A percentile compares a stretch with the other conserved stretches of the same genome.
Conservation (phyloP, 1,284 basidiomycete species). For the Exobasidium cylindrosporum region DNA sequence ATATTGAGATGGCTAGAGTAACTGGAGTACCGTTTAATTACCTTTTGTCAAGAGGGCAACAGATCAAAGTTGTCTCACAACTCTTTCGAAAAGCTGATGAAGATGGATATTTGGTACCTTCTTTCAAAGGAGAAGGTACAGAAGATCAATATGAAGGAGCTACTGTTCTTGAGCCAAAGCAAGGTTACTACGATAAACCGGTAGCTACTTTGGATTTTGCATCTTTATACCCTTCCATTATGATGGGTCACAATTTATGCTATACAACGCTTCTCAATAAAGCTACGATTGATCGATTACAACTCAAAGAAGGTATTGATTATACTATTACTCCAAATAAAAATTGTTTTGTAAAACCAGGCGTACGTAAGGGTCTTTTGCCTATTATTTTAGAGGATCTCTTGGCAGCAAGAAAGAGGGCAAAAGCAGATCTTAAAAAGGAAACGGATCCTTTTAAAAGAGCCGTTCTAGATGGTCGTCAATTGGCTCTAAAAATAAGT, state of each 20-base stretch:
- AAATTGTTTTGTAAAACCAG: slow-evolving; percentile 50
- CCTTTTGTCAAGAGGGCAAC: slow-evolving; percentile 52
- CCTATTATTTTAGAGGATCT: slow-evolving; percentile 51
- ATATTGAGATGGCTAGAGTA: slow-evolving; percentile 54
- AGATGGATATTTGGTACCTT: slow-evolving; percentile 52
- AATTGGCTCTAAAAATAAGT: slow-evolving; percentile 53
- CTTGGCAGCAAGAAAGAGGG: slow-evolving; percentile 50
- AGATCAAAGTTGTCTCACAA: slow-evolving; percentile 55
- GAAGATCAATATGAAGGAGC: slow-evolving; percentile 55
- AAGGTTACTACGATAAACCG: slow-evolving; percentile 54
- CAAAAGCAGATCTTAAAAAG: slow-evolving; percentile 54
- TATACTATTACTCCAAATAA: slow-evolving; percentile 54
- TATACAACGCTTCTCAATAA: slow-evolving; percentile 53
- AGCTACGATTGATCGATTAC: slow-evolving; percentile 49
- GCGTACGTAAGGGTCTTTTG: slow-evolving; percentile 48
- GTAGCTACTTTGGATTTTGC: slow-evolving; percentile 55
- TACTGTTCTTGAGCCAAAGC: slow-evolving; percentile 53
- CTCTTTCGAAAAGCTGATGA: slow-evolving; percentile 54
- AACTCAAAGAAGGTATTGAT: slow-evolving; percentile 45
- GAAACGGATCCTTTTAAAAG: slow-evolving; percentile 54
- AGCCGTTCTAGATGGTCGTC: slow-evolving; percentile 53
- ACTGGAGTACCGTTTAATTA: slow-evolving; percentile 56
- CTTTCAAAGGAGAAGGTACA: slow-evolving; percentile 50
- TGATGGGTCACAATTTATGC: slow-evolving; percentile 56
- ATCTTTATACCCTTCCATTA: slow-evolving; percentile 54